phyloP scores from a whole-genome alignment of 768 basidiomycete genomes.

The Auricularia heimuer region DNA sequence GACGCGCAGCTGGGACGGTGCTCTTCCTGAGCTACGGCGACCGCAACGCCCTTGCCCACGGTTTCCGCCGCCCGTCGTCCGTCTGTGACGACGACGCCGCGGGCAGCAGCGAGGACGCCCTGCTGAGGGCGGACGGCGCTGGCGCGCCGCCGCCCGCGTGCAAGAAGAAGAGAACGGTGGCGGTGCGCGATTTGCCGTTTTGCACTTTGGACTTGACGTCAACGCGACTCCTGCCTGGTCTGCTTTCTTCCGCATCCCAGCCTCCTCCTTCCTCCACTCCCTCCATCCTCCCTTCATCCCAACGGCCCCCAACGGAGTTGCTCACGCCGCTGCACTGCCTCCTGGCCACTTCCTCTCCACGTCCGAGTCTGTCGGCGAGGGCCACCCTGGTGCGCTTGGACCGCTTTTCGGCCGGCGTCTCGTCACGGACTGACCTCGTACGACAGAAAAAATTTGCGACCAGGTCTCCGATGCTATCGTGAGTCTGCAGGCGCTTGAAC shows the following conservation, averaged over 20 bases:
- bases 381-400: conserved; percentile 73
- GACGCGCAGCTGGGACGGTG: too few relatives aligned
- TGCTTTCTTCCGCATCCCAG: conserved; percentile 11
- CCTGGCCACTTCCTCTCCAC: conserved; percentile 94
- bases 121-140: too few relatives aligned
- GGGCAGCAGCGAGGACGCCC: too few relatives aligned
- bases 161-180: too few relatives aligned
- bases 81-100: too few relatives aligned
- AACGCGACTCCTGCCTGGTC: neutral
- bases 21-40: too few relatives aligned
- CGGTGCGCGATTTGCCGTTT: too few relatives aligned
- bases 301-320: conserved; percentile 58
- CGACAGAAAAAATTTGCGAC: conserved; percentile 93
- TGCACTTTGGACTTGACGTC: too few relatives aligned
- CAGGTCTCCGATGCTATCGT: conserved; percentile 99
- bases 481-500: conserved; percentile 21
- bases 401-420: conserved; percentile 1
- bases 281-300: neutral
- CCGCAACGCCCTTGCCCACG: too few relatives aligned
- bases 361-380: conserved; percentile 96
- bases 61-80: too few relatives aligned
- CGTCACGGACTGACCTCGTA: neutral
- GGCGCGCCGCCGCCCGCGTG: too few relatives aligned
- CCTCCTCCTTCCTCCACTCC: conserved; percentile 13
- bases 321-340: conserved; percentile 42